A percentile compares a stretch with the other conserved stretches of the same genome.
Conservation (phyloP, 1,139 yeast species). For the Starmera stellimalicola region DNA sequence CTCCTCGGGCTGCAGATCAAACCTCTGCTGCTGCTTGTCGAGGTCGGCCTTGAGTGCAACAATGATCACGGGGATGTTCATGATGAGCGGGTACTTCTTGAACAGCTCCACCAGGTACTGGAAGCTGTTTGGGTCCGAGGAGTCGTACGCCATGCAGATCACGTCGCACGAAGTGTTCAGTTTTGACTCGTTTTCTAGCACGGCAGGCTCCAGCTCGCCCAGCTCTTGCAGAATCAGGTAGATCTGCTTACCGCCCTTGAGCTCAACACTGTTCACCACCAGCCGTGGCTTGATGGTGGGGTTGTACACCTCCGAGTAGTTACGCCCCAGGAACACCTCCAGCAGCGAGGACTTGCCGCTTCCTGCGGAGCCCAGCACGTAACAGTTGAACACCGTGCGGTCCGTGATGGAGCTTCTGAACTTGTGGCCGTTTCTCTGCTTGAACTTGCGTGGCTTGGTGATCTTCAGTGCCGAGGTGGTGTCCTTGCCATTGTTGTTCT, state of each 20-base stretch:
- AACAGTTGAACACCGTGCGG: conserved; percentile 86
- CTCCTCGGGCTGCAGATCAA: conserved; percentile 78
- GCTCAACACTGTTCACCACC: conserved; percentile 89
- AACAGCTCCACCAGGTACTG: conserved; percentile 68
- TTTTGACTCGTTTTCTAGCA: conserved; percentile 60
- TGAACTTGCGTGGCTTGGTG: conserved; percentile 66
- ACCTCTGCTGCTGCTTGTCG: conserved; percentile 89
- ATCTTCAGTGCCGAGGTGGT: conserved; percentile 57
- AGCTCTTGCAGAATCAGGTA: conserved; percentile 83
- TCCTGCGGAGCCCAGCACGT: conserved; percentile 73
- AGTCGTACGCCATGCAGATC: conserved; percentile 80
- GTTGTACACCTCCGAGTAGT: conserved; percentile 60
- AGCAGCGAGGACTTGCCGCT: conserved; percentile 81
- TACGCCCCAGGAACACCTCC: conserved; percentile 71
- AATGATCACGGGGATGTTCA: conserved; percentile 71
- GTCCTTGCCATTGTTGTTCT: conserved; percentile 26
- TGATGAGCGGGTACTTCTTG: conserved; percentile 45
- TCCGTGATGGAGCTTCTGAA: conserved; percentile 69
- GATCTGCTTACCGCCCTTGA: conserved; percentile 92
- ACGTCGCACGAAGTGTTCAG: conserved; percentile 78
- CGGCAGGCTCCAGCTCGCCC: conserved; percentile 80
- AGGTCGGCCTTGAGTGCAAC: conserved; percentile 93
- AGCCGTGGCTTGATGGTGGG: conserved; percentile 77
- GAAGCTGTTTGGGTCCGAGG: conserved; percentile 92
- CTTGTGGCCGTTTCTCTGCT: conserved; percentile 53